Evolutionary conservation across 305 asterid species (phyloP).

Genomic region (Vinca major): DNA sequence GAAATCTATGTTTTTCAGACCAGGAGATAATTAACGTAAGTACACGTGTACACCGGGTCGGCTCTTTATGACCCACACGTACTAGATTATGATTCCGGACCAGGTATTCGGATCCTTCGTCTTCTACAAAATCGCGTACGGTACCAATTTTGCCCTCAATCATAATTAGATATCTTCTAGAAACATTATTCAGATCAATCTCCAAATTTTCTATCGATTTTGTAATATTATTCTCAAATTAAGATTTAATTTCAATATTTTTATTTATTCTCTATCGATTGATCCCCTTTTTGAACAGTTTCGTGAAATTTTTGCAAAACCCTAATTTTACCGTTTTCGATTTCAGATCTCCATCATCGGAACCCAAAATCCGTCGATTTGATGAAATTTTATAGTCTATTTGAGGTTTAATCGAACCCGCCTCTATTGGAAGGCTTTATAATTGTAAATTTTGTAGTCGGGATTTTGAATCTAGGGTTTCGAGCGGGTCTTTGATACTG

Average conservation of each 20-base stretch:
- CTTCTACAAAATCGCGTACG: slow-evolving; percentile 34
- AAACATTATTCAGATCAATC: slow-evolving; percentile 9
- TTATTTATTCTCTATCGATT: slow-evolving; percentile 23
- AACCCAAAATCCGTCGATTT: slow-evolving; percentile 13
- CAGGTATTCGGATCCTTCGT: slow-evolving; percentile 29
- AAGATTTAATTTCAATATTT: slow-evolving; percentile 14
- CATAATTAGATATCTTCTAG: slow-evolving; percentile 21
- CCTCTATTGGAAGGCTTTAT: slow-evolving; percentile 14
- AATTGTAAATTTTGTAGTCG: slow-evolving; percentile 13
- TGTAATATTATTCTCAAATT: slow-evolving; percentile 20
- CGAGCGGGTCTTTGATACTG: slow-evolving; percentile 14
- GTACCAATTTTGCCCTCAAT: slow-evolving; percentile 25
- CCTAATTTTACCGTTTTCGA: slow-evolving; percentile 28
- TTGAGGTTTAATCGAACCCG: slow-evolving; percentile 6
- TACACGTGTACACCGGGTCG: slow-evolving; percentile 13
- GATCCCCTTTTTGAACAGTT: slow-evolving; percentile 17
- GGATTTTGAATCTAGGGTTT: slow-evolving; percentile 38
- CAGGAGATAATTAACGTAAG: background rate
- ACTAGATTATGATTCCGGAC: slow-evolving; percentile 22
- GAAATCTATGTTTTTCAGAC: background rate
- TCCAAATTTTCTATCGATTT: slow-evolving; percentile 12
- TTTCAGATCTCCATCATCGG: slow-evolving; percentile 29
- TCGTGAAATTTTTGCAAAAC: slow-evolving; percentile 10
- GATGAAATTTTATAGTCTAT: background rate
- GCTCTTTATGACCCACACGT: slow-evolving; percentile 8